Base-by-base conservation (phyloP, 2,329 filamentous ascomycete genomes). In the Boeremia lycopersici region DNA sequence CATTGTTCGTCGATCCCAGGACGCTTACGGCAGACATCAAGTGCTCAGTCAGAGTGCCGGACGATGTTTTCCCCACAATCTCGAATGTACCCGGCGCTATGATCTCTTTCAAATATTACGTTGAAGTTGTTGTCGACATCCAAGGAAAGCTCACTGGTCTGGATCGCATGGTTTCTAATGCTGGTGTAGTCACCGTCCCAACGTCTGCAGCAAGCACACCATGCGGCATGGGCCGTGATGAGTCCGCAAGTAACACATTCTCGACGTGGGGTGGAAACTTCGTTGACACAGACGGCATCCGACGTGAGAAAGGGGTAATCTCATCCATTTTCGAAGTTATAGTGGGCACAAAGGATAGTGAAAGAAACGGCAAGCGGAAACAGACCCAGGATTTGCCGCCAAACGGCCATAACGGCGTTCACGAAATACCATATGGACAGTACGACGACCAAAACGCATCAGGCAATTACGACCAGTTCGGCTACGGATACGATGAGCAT, bases 101-200 rank as follows among this genome's bases (percentile, higher is more conserved):
- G 87, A 95, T 99, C 61, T 92, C 88, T 65, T 98, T 99, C 79
- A 91, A 89, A 63, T 98, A 99, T 70, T 90, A 93, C 63, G 84
- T 97, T 17, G 95, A 99, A 74, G 90, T 97, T 2, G 88, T 98
- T 26, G 86, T 97, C 19, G 95, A 99, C 70, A 82, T 98, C 0
- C 93, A 95, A 41, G 93, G 93, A 33, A 95, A 91, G 71, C 78
- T 97, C 35, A 85, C 88, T 1, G 86, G 85, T n/a, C 86, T 91
- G 59, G 88, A 91, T 66, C 83, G 86, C 36, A 84, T 84, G 61
- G 77, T 87, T 15, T 84, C 82, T 9, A 82, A 79, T 36, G 74
- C 82, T 43, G 81, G 80, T 47, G 77, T 84, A 64, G 84, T 78
- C 70, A 81, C 61, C 62, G 78, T 67, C 40, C 72, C 67, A 38